Percentiles rank a stretch among this genome's conserved stretches.
Evolutionary conservation across 2,329 filamentous ascomycete genomes (phyloP).

Genomic region (Apiospora rasikravindrae): DNA sequence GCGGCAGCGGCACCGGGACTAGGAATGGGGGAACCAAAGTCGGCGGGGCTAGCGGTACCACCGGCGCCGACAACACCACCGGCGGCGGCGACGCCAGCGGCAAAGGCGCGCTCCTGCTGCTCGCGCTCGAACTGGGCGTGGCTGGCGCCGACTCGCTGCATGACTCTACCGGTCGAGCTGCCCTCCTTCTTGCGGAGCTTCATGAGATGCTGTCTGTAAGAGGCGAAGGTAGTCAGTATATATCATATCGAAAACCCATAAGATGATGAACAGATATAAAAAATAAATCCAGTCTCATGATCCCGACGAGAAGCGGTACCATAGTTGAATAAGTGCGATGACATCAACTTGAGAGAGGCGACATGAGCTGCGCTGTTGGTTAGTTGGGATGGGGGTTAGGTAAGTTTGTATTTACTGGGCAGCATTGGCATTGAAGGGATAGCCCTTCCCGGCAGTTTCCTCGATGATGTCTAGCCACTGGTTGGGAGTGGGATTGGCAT

Average conservation of each 20-base stretch:
- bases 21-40: no score
- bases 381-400: not conserved
- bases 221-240: conserved; percentile 14
- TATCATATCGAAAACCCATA: conserved; percentile 19
- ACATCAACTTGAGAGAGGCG: not conserved
- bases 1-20: no score
- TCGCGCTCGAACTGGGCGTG: not conserved
- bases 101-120: not conserved
- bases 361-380: not conserved
- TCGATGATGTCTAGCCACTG: conserved; percentile 40
- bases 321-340: not conserved
- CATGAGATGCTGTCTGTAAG: conserved; percentile 50
- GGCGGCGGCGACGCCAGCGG: not conserved
- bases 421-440: conserved; percentile 44
- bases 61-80: no score
- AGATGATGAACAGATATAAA: conserved; percentile 12
- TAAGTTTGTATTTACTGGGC: conserved; percentile 43
- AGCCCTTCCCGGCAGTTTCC: conserved; percentile 42
- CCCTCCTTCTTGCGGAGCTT: conserved; percentile 42
- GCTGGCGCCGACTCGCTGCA: not conserved
- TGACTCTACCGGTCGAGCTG: not conserved
- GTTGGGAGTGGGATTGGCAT: conserved; percentile 41
- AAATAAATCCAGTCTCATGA: not conserved
- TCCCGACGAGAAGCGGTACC: not conserved
- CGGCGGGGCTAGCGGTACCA: not conserved